These are phyloP conservation scores for Phalaenopsis equestris DNA, from an alignment of 106 monocot genomes.

Conservation along the genomic window DNA sequence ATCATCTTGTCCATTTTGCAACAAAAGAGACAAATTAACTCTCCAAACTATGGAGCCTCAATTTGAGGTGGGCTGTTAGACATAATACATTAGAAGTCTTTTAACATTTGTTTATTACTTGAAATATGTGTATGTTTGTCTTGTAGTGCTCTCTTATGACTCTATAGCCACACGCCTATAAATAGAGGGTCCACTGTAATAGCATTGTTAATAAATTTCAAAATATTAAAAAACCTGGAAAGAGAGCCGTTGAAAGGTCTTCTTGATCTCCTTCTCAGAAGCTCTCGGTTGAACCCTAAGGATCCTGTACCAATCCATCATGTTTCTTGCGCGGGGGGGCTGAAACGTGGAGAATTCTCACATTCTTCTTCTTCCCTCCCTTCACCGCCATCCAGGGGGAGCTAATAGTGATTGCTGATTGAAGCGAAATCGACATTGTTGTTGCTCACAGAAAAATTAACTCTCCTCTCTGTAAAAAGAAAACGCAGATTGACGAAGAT, in stretches of 20 bases:
- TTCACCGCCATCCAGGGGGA: background rate
- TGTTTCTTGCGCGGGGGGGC: conserved; percentile 12
- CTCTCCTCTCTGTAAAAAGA: background rate
- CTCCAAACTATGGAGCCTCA: too few relatives aligned
- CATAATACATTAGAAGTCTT: too few relatives aligned
- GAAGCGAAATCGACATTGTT: conserved; percentile 17
- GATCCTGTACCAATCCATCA: conserved; percentile 52
- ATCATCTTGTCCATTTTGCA: too few relatives aligned
- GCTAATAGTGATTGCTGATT: conserved; percentile 5
- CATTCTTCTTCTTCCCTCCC: background rate
- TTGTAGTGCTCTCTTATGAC: too few relatives aligned
- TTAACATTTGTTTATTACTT: too few relatives aligned
- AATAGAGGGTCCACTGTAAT: too few relatives aligned
- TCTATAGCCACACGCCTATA: too few relatives aligned
- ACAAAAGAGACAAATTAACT: too few relatives aligned
- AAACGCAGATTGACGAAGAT: background rate
- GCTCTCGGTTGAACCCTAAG: conserved; percentile 66
- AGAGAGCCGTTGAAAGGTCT: conserved; percentile 75
- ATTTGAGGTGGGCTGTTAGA: too few relatives aligned
- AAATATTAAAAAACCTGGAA: conserved; percentile 39
- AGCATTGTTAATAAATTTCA: background rate
- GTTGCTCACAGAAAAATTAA: background rate
- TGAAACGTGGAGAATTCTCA: conserved; percentile 2
- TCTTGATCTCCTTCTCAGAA: conserved; percentile 75
- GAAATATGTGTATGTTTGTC: too few relatives aligned